These are phyloP conservation scores for Lecanosticta acicola DNA, from an alignment of 2,329 filamentous ascomycete genomes.

Conservation along the genomic window DNA sequence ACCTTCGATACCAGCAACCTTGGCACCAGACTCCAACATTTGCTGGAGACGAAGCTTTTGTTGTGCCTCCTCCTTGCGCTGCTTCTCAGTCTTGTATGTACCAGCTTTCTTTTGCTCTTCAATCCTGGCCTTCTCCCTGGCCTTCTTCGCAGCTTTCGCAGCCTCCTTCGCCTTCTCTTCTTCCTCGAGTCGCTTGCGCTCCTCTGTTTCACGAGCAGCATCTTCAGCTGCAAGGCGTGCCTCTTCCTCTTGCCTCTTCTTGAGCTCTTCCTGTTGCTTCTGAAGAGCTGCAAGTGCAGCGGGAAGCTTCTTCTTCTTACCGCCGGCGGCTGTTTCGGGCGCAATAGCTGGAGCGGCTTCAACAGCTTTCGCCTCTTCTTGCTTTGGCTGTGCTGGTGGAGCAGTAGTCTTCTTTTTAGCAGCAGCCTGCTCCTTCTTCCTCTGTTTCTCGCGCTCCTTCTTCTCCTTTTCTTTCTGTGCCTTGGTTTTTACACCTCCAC, in stretches of 20 bases:
- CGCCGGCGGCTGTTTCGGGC: constrained; percentile 41
- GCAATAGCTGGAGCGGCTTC: constrained; percentile 51
- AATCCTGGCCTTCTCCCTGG: constrained; percentile 78
- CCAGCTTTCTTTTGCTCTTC: constrained; percentile 84
- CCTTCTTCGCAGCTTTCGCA: constrained; percentile 70
- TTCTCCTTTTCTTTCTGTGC: constrained; percentile 97
- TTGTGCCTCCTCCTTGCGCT: constrained; percentile 73
- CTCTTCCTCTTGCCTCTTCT: constrained; percentile 58
- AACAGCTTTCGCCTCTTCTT: constrained; percentile 27
- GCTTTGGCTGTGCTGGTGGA: constrained; percentile 27
- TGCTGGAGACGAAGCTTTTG: constrained; percentile 77
- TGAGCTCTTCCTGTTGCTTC: constrained; percentile 77
- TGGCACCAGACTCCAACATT: constrained; percentile 72
- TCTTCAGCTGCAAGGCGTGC: constrained; percentile 57
- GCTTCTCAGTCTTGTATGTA: constrained; percentile 79
- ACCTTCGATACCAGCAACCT: constrained; percentile 54
- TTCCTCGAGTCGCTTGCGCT: constrained; percentile 62
- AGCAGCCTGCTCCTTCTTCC: constrained; percentile 95
- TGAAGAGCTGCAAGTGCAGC: constrained; percentile 67
- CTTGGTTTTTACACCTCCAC: constrained; percentile 79
- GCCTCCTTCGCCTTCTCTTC: constrained; percentile 66
- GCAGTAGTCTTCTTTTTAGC: constrained; percentile 68
- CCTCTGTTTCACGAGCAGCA: constrained; percentile 61
- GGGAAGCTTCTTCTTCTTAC: constrained; percentile 87
- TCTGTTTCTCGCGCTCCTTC: constrained; percentile 96